These are phyloP conservation scores for Rhodomyrtus tomentosa DNA, from an alignment of 345 rosid species.

Conservation along the genomic window DNA sequence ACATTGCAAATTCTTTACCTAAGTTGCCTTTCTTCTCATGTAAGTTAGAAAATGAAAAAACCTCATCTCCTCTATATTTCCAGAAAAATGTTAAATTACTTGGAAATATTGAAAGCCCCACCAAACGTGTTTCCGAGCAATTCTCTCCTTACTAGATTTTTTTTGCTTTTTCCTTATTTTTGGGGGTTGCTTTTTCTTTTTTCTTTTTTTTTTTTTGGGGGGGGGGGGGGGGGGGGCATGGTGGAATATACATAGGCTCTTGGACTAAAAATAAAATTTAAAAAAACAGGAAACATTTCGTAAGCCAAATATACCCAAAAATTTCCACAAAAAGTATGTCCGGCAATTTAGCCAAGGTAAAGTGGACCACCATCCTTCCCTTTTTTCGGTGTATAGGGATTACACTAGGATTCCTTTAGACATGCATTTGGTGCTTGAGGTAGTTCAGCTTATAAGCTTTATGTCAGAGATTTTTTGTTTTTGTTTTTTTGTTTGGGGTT, in stretches of 20 bases:
- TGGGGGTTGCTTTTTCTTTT: neutral
- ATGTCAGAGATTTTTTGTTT: neutral
- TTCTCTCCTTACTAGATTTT: neutral
- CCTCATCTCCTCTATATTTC: neutral
- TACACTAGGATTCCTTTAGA: neutral
- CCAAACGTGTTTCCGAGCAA: neutral
- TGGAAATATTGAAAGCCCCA: neutral
- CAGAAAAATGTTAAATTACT: neutral
- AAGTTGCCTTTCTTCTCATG: neutral
- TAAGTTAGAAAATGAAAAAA: neutral
- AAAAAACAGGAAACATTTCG: neutral
- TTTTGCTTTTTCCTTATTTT: neutral
- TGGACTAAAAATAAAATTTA: neutral
- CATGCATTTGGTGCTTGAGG: neutral
- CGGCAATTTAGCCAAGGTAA: neutral
- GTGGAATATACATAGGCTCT: neutral
- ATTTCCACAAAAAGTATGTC: neutral
- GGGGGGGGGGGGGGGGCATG: neutral
- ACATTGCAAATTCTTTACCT: neutral
- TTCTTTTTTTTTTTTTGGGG: too few relatives aligned
- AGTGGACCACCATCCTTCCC: neutral
- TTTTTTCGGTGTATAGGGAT: neutral
- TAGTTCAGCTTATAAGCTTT: neutral
- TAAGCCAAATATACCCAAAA: neutral
- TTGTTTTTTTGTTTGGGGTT: too few relatives aligned